Base-by-base conservation (phyloP, 352 stramenopile genomes). In the Phytopythium boreale region DNA sequence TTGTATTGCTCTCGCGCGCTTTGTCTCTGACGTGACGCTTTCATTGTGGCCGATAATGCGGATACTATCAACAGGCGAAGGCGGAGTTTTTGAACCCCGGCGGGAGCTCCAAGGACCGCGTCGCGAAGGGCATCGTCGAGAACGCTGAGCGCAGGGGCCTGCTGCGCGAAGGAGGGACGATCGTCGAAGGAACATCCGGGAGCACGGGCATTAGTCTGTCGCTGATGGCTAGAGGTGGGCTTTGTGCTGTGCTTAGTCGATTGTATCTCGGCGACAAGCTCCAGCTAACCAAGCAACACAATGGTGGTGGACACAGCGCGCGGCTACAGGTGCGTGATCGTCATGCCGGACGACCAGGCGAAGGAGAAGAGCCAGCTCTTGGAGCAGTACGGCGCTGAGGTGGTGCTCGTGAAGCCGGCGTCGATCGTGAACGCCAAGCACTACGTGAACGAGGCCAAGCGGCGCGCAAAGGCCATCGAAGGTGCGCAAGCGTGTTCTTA, bases 371-470 rank as follows among this genome's bases (percentile, higher is more conserved):
- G 76, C 41, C 68, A 89, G 47, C 67, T 95, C 5, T 67, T 97
- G 47, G 63, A 88, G 53, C 76, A 90, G 57, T 92, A 96, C 61
- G 92, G 87, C 41, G 93, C 95, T 15, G 79, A 96, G 15, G 86
- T 97, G 7, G 77, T 95, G 64, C 72, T 97, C 10, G 87, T 98
- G 39, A 92, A 90, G 61, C 93, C 87, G 19, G 93, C 90, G 14
- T 92, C 95, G n/a, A 99, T 99, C 61, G 93, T 98, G 26, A 99
- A 99, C 76, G 89, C 95, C 0, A 96, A 98, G 49, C 96, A 99
- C 76, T 99, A 99, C 71, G 96, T 99, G 34, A 99, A 99, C 75
- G 84, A 98, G 68, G 97, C 97, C 19, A 84, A 90, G 58, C 82
- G 83, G 24, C 72, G 91, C 27, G 94, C 92, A 26, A 81, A 80